Percentiles rank a stretch among this genome's conserved stretches.
Evolutionary conservation across 208 protist genomes (phyloP).

Genomic region (Crithidia expoeki): DNA sequence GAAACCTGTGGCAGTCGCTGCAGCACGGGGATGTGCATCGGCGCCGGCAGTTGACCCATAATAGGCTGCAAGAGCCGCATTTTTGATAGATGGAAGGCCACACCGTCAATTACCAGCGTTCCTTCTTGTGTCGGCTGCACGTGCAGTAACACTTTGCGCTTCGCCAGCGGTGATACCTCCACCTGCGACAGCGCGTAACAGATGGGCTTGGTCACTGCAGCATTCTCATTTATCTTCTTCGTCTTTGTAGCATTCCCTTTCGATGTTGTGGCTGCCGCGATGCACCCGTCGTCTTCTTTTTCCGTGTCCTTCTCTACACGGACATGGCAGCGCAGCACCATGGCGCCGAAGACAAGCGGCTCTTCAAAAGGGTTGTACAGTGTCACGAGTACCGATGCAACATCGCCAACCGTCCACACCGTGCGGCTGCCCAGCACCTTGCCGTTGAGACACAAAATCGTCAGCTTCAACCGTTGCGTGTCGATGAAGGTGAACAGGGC

Average conservation of each 20-base stretch:
- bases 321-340: constrained; percentile 64
- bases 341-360: constrained; percentile 43
- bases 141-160: constrained; percentile 56
- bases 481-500: constrained; percentile 92
- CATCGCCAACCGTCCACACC: constrained; percentile 85
- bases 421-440: constrained; percentile 65
- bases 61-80: constrained; percentile 50
- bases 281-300: not conserved
- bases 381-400: constrained; percentile 71
- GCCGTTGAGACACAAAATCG: constrained; percentile 83
- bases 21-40: constrained; percentile 74
- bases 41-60: constrained; percentile 32
- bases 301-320: not conserved
- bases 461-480: constrained; percentile 80
- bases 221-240: not conserved
- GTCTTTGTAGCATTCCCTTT: not conserved
- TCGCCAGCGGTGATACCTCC: constrained; percentile 51
- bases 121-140: constrained; percentile 74
- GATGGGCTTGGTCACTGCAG: constrained; percentile 41
- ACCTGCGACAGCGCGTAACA: constrained; percentile 69
- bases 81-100: constrained; percentile 49
- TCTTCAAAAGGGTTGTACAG: constrained; percentile 74
- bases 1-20: constrained; percentile 76
- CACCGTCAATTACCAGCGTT: constrained; percentile 65
- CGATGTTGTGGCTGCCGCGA: not conserved